Evolutionary conservation across 2,329 filamentous ascomycete species (phyloP), one percentile per base, ranked within the genome.

Genomic region (Fusarium sp.): DNA sequence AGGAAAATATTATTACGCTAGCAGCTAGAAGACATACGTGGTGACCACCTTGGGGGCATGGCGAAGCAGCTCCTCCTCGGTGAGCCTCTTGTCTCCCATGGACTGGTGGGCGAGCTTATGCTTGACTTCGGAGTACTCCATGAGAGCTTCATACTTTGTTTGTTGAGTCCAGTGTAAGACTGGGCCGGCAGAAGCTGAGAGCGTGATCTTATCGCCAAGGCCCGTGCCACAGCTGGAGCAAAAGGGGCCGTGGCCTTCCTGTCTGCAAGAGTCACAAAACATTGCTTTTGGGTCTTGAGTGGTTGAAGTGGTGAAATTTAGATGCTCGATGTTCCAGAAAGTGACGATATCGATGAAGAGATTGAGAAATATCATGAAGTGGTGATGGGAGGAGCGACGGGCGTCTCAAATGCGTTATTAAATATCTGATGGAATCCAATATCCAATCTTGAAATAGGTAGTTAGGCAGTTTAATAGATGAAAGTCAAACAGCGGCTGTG

Each of bases 1-100:
- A 65, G 40, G 4, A 65, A 2, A 8, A 73, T 65, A 0, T 68
- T 73, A 2, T 70, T 70, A 1, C 4, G 10, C 13, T 8, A 33
- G 31, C 31, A 33, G 13, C 13, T 11, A 33, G 31, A 33, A 33
- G 31, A 33, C 31, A 33, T 33, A 33, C 11, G 35, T 18, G 1
- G 35, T 38, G 10, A 42, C n/a, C 38, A 20, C 38, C 10, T 42
- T 42, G 11, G 38, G 38, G 6, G n/a, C 38, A 42, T 42, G n/a
- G 11, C 11, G n/a, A 20, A 20, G 11, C n/a, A 42, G 38, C n/a
- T 42, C 38, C 10, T 42, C n/a, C n/a, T 42, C 38, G 3, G 38
- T 42, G n/a, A 42, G 38, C 6, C 38, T 42, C 38, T 42, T 42
- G 38, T 42, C 38, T 20, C 38, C 20, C 38, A 42, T 42, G 38